Evolutionary conservation across 108 stramenopile species (phyloP), one percentile per base, ranked within the genome.

Genomic region (Cylindrotheca fusiformis): DNA sequence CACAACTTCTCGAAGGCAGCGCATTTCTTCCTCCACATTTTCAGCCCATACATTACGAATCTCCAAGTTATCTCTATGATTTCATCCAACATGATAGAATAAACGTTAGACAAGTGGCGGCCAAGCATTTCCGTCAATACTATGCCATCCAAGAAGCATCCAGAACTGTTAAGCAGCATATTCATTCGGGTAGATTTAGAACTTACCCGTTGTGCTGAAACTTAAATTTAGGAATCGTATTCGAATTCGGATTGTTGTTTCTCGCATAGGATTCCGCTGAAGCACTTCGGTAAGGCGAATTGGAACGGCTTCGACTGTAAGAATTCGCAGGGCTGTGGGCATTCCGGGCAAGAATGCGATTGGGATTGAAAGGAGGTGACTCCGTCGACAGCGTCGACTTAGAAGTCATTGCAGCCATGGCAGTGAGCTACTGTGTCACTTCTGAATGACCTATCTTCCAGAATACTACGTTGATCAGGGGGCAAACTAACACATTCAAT

Each of bases 11-110:
- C 97, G 86, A 49, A 99, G 96, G 32, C 72, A 66, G 12, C 82
- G 91, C 96, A 99, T 97, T 83, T 92, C 94, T 60, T 92, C 87
- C 59, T 88, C 86, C 30, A 91, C 86, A 70, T 95, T 95, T 75
- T 91, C 89, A 21, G 91, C 90, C 94, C 94, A 95, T 18, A 95
- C 94, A 62, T 95, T 95, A 48, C 94, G 87, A 24, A 95, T 95
- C 77, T 92, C 91, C 32, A 95, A 62, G 19, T 74, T 75, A 60
- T 90, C 80, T n/a, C 91, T 87, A 65, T 68, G n/a, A n/a, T n/a
- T n/a, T 23, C 27, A 33, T 23, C 23, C 5, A 24, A 56, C n/a
- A n/a, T n/a, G n/a, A n/a, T n/a, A n/a, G n/a, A n/a, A n/a, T n/a
- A n/a, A n/a, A n/a, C n/a, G n/a, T n/a, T n/a, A n/a, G n/a, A n/a